Evolutionary conservation across 192 early-diverging fungal species (phyloP), one percentile per base, ranked within the genome.

Genomic region (Obelidium mucronatum): DNA sequence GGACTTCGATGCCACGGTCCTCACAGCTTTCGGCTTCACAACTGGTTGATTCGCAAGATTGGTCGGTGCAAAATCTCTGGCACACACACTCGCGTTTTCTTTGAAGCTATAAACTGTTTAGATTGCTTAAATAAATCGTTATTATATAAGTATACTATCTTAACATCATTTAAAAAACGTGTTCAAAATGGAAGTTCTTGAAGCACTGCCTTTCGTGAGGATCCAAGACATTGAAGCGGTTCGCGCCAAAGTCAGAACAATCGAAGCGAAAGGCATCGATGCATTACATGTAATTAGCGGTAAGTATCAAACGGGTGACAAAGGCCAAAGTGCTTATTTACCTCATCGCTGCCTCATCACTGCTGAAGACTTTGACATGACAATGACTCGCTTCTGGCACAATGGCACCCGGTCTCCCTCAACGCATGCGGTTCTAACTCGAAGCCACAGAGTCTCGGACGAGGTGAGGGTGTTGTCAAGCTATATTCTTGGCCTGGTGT

Each of bases 311-410:
- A 79, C n/a, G n/a, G n/a, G n/a, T n/a, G n/a, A n/a, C n/a, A n/a
- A n/a, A n/a, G n/a, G n/a, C 30, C 70, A 62, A 48, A 36, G 17
- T 17, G 24, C 19, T 17, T 17, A 2, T 1, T 26, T 5, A 52
- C 6, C 15, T 33, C 31, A 31, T 37, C 22, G n/a, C 62, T 40
- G 11, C 15, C 33, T 54, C 19, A 34, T 36, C 30, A 35, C 15
- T 31, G 15, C 37, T 67, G 17, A 24, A 82, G 92, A 93, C 76
- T 94, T 93, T 71, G 92, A 94, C 75, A 90, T 91, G 89, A 94
- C 92, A 30, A 82, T 93, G 58, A 91, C 90, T 39, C 77, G 79
- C 71, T 87, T 79, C 64, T 81, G 83, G 80, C 28, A 73, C 15
- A 77, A 85, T 55, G 77, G 78, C 30, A 40, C 65, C 26, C 84